A percentile compares a stretch with the other conserved stretches of the same genome.
Evolutionary conservation across 169 alveolate genomes (phyloP).

Genomic region (Blepharisma undulans): DNA sequence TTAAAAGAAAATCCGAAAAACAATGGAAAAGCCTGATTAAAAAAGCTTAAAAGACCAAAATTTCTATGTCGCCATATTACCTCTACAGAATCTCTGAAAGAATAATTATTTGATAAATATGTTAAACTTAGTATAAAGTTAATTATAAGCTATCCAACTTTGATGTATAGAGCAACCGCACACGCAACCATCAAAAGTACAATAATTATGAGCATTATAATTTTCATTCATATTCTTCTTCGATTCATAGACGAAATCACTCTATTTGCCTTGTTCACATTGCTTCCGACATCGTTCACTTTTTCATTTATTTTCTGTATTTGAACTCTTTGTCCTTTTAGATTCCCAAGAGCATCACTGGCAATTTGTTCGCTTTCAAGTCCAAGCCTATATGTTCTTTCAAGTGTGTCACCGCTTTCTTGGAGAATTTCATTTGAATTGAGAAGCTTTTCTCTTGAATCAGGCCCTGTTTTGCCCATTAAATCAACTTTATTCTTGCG

Average conservation of each 20-base stretch:
- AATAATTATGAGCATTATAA: conserved; percentile 1
- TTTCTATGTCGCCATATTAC: background rate
- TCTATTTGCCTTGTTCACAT: conserved; percentile 25
- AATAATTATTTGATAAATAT: too few relatives aligned
- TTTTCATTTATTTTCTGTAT: conserved; percentile 32
- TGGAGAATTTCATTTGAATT: conserved; percentile 29
- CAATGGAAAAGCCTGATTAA: background rate
- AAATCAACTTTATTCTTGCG: background rate
- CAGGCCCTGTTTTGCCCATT: background rate
- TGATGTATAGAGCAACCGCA: background rate
- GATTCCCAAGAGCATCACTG: background rate
- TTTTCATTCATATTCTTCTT: conserved; percentile 29
- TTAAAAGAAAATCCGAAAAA: background rate
- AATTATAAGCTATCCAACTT: background rate
- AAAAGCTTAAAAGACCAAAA: background rate
- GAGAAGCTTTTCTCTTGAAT: conserved; percentile 25
- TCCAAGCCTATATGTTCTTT: conserved; percentile 22
- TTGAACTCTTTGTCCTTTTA: conserved; percentile 33
- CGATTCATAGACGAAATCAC: conserved; percentile 26
- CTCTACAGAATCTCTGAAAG: background rate
- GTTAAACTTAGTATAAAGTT: background rate
- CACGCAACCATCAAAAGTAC: conserved; percentile 19
- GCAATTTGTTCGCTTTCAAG: conserved; percentile 34
- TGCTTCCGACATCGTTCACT: conserved; percentile 39
- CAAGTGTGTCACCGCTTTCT: conserved; percentile 38